Conservation (phyloP, 2,329 filamentous ascomycete genomes). For the Erysiphe neolycopersici region DNA sequence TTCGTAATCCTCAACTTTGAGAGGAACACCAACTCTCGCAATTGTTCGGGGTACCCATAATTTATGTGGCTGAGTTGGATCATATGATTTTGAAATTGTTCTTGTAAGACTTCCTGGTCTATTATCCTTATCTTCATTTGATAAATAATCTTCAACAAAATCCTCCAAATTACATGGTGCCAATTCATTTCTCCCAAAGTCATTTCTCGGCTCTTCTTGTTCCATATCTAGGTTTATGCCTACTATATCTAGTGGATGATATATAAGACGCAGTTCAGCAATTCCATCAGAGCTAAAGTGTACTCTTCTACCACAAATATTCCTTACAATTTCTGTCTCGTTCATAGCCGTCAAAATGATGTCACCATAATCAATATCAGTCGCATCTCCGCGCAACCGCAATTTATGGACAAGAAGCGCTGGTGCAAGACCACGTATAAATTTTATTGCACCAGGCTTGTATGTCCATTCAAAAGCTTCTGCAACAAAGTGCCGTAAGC, state of each 20-base stretch:
- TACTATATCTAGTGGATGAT: constrained; percentile 49
- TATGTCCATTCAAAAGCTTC: constrained; percentile 74
- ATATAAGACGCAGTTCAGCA: constrained; percentile 54
- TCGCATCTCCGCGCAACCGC: constrained; percentile 16
- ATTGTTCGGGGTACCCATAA: constrained; percentile 42
- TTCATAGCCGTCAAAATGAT: constrained; percentile 16
- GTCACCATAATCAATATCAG: constrained; percentile 14
- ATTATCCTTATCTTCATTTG: constrained; percentile 29
- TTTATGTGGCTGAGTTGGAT: constrained; percentile 37
- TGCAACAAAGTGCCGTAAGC: constrained; percentile 44
- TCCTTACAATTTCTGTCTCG: constrained; percentile 29
- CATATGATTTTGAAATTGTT: constrained; percentile 23
- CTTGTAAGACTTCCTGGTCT: constrained; percentile 9
- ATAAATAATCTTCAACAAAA: background rate
- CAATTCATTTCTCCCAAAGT: constrained; percentile 24
- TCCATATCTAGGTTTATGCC: constrained; percentile 51
- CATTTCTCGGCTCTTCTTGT: constrained; percentile 19
- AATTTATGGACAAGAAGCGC: constrained; percentile 41
- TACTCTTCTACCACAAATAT: constrained; percentile 37
- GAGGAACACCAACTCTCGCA: constrained; percentile 34
- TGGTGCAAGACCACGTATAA: constrained; percentile 55
- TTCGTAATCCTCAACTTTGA: constrained; percentile 39
- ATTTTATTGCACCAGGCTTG: constrained; percentile 54
- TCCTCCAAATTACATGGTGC: constrained; percentile 20
- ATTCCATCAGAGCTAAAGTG: constrained; percentile 52